Base-by-base conservation (phyloP, 306 rosid genomes). In the Quercus variabilis region DNA sequence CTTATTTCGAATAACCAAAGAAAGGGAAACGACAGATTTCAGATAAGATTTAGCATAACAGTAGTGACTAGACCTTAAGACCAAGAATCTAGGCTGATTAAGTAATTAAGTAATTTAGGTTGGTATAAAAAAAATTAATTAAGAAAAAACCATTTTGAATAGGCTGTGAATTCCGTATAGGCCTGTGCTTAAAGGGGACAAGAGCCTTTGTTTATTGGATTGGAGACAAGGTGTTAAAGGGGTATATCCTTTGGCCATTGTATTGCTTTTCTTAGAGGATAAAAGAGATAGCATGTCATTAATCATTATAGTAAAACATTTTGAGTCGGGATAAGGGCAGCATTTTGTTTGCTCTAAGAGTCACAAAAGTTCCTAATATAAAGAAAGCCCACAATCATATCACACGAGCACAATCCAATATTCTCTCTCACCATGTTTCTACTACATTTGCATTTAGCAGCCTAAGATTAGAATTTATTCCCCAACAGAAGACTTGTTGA, bases 1-100 rank as follows among this genome's bases (percentile, higher is more conserved):
- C 65, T 51, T 30, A 41, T 17, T 17, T 13, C 15, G 21, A 21
- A 78, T 13, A 76, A 23, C 81, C 13, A 23, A 19, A 56, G 57
- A 31, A 57, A 71, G 43, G 74, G 64, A 46, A 73, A 55, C 17
- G 18, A 79, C 33, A 55, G 33, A 64, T 21, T 21, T 25, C 15
- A 69, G 72, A 67, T 80, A 77, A 74, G 80, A 74, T 80, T 80
- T 73, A 77, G 55, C 82, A 71, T n/a, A 80, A 80, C 63, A 71
- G 1, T 49, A 41, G 46, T 8, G 46, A 41, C 46, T 0, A 62
- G 46, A 70, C 80, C 80, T 59, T 26, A 30, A 5, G 72, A 55
- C 55, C 63, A 57, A 46, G 78, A 84, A 84, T 77, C 82, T 73
- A 84, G 85, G 70, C 64, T 84, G 68, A 49, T 49, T 49, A 49